These are phyloP conservation scores for Amaranthus tricolor DNA, from an alignment of 179 eudicot species.

Conservation along the genomic window DNA sequence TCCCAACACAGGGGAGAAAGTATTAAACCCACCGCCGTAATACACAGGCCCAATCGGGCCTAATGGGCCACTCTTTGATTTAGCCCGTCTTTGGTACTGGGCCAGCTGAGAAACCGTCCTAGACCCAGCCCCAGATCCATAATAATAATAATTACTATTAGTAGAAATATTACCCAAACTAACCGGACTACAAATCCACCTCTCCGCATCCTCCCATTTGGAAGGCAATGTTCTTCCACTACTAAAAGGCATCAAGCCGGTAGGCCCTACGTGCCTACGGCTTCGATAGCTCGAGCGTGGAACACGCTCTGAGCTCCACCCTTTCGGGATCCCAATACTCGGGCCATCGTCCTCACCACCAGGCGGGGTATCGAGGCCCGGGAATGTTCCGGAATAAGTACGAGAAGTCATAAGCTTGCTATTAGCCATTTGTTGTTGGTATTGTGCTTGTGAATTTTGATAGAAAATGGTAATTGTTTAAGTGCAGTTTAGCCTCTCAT, in stretches of 20 bases:
- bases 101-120: not conserved
- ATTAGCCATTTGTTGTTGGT: not conserved
- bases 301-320: conserved; percentile 68
- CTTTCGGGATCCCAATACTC: conserved; percentile 32
- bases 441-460: not conserved
- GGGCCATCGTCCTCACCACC: conserved; percentile 18
- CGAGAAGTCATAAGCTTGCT: conserved; percentile 11
- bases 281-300: conserved; percentile 36
- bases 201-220: conserved; percentile 64
- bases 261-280: conserved; percentile 27
- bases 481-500: not conserved
- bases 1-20: conserved; percentile 35
- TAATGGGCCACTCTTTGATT: conserved; percentile 60
- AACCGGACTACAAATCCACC: conserved; percentile 61
- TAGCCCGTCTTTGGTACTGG: conserved; percentile 29
- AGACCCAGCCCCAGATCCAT: conserved; percentile 12
- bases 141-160: conserved; percentile 15
- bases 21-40: conserved; percentile 13
- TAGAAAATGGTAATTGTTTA: not conserved
- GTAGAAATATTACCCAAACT: conserved; percentile 21
- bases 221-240: conserved; percentile 51
- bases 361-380: conserved; percentile 21
- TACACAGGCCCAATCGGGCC: conserved; percentile 27
- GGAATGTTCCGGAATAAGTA: conserved; percentile 26
- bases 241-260: conserved; percentile 47